A percentile compares a stretch with the other conserved stretches of the same genome.
Evolutionary conservation across 495 filamentous ascomycete species (phyloP).

Genomic region (Alectoria sarmentosa): DNA sequence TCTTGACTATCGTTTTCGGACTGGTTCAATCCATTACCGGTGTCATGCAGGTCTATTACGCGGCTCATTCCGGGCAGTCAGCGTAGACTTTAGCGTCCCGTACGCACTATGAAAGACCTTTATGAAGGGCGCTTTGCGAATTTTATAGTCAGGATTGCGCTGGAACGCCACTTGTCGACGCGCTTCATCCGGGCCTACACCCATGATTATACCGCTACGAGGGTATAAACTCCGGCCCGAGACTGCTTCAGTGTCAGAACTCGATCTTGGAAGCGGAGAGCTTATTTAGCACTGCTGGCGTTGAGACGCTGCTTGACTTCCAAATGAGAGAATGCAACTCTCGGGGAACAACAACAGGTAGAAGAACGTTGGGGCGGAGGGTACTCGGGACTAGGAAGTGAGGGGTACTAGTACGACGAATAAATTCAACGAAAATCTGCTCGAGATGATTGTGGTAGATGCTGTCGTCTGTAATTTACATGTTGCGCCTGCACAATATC

Average conservation of each 20-base stretch:
- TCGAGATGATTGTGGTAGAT: background rate
- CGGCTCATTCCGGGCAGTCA: slow-evolving; percentile 1
- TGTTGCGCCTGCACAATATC: background rate
- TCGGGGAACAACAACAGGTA: background rate
- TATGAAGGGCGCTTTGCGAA: background rate
- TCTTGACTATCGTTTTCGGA: slow-evolving; percentile 44
- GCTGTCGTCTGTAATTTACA: background rate
- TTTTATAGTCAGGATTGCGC: background rate
- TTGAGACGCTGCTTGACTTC: too few species aligned
- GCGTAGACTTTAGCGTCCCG: background rate
- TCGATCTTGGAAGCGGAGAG: background rate
- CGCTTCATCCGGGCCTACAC: background rate
- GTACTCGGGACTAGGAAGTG: background rate
- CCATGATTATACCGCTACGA: too few species aligned
- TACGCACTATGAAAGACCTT: background rate
- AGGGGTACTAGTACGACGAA: background rate
- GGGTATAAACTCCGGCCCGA: background rate
- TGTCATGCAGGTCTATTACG: slow-evolving; percentile 11
- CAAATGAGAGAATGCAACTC: background rate
- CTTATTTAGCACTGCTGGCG: background rate
- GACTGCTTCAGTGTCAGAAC: background rate
- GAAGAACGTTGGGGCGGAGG: background rate
- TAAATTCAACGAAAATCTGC: too few species aligned
- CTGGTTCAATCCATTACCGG: slow-evolving; percentile 35
- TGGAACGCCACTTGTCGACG: background rate